These are phyloP conservation scores for Onygena corvina DNA, from an alignment of 2,329 filamentous ascomycete genomes.

Conservation along the genomic window DNA sequence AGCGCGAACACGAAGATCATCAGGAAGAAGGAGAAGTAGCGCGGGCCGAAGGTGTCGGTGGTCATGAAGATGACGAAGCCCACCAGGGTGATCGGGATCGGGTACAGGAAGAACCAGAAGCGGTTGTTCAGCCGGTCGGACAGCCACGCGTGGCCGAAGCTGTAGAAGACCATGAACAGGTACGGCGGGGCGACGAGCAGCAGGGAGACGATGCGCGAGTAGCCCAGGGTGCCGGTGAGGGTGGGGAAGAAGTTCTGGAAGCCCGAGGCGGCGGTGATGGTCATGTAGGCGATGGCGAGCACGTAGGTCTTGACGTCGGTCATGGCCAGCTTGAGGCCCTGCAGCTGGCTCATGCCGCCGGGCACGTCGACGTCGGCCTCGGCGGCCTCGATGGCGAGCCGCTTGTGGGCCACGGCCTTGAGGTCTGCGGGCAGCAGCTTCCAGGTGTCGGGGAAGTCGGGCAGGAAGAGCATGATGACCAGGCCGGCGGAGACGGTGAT, in stretches of 20 bases:
- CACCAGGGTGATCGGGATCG: slow-evolving; percentile 40
- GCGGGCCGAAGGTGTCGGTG: slow-evolving; percentile 39
- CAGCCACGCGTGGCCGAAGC: slow-evolving; percentile 33
- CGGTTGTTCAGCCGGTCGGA: slow-evolving; percentile 37
- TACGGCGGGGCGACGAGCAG: slow-evolving; percentile 44
- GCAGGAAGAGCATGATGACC: slow-evolving; percentile 25
- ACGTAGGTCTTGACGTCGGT: slow-evolving; percentile 40
- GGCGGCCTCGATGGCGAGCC: slow-evolving; percentile 41
- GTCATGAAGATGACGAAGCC: slow-evolving; percentile 46
- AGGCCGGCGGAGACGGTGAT: slow-evolving; percentile 28
- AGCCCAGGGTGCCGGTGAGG: slow-evolving; percentile 36
- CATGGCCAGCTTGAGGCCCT: slow-evolving; percentile 42
- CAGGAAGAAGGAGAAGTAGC: slow-evolving; percentile 46
- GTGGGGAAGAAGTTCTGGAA: slow-evolving; percentile 49
- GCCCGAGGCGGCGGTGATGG: slow-evolving; percentile 39
- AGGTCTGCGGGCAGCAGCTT: slow-evolving; percentile 33
- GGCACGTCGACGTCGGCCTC: slow-evolving; percentile 40
- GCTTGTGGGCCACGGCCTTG: slow-evolving; percentile 37
- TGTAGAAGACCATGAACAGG: slow-evolving; percentile 42
- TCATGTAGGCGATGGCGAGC: slow-evolving; percentile 36
- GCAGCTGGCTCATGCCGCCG: slow-evolving; percentile 38
- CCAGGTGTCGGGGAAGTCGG: slow-evolving; percentile 38
- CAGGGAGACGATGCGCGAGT: slow-evolving; percentile 37
- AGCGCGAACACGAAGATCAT: slow-evolving; percentile 46
- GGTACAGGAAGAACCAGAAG: slow-evolving; percentile 44